These are phyloP conservation scores for Glycine latifolia DNA, from an alignment of 306 rosid species.

Conservation along the genomic window DNA sequence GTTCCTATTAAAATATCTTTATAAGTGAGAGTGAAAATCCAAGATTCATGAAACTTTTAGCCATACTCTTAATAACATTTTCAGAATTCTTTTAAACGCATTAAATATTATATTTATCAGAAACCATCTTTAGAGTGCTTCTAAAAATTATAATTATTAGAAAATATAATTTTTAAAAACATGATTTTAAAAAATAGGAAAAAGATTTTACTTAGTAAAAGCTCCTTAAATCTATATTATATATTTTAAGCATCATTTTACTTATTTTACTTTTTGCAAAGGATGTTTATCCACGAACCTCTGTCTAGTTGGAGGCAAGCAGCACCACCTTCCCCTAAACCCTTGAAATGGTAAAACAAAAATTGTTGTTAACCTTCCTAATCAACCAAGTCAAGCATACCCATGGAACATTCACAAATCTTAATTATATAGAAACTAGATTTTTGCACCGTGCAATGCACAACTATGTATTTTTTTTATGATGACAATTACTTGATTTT, in stretches of 20 bases:
- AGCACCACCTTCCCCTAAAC: neutral
- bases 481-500: neutral
- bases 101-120: neutral
- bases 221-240: neutral
- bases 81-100: neutral
- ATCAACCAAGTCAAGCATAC: conserved; percentile 40
- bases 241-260: too few species aligned
- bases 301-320: too few species aligned
- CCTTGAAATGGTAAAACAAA: conserved; percentile 2
- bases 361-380: conserved; percentile 12
- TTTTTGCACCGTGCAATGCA: neutral
- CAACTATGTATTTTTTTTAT: neutral
- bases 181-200: too few species aligned
- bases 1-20: neutral
- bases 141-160: neutral
- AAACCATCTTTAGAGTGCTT: neutral
- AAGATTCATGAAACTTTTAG: neutral
- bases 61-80: neutral
- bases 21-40: neutral
- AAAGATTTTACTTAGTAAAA: neutral
- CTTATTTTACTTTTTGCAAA: neutral
- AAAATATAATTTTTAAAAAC: neutral
- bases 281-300: neutral
- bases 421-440: neutral
- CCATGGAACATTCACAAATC: conserved; percentile 30